Base-by-base conservation (phyloP, 2,329 filamentous ascomycete species). In the Colletotrichum magnum region DNA sequence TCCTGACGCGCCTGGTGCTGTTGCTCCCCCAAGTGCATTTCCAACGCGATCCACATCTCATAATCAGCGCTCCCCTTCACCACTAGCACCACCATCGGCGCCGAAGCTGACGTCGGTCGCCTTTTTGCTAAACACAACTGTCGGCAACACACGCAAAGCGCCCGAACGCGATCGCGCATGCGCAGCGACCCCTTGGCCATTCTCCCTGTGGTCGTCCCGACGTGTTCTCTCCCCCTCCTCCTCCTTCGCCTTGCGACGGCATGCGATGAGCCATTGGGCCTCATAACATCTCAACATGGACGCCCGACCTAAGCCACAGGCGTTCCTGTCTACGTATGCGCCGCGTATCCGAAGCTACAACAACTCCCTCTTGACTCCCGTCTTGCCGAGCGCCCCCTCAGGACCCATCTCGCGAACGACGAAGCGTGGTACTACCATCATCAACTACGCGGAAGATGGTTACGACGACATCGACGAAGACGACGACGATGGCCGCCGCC, bases 361-460 rank as follows among this genome's bases (percentile, higher is more conserved):
- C 79, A 98, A 98, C 84, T 94, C 95, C 45, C 90, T 98, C 64
- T 89, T 98, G 71, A 94, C 93, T 26, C 95, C 95, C 43, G 90
- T 96, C 71, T 88, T 95, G 71, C 93, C 92, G 64, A 90, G 90
- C 71, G 85, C 86, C 66, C 87, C 89, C n/a, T 80, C 89, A 2
- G 91, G 90, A 26, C 89, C 92, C 47, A 84, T 88, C 69, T 88
- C 93, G 75, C 90, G 95, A 78, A 97, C 93, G n/a, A 98, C 96
- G 9, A 98, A 99, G 85, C 92, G 96, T 81, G 96, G 96, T 67
- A 98, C 96, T 2, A 96, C 94, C 41, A 93, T 95, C 72, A 96
- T 98, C 82, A 99, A 98, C 83, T 99, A 99, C 78, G 95, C 96
- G 26, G 96, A 99, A 79, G 95, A 98, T 79, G 95, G 95, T 54